Evolutionary conservation across 2,329 filamentous ascomycete genomes (phyloP), one percentile per base, ranked within the genome.

Genomic region (Ascocoryne sarcoides): DNA sequence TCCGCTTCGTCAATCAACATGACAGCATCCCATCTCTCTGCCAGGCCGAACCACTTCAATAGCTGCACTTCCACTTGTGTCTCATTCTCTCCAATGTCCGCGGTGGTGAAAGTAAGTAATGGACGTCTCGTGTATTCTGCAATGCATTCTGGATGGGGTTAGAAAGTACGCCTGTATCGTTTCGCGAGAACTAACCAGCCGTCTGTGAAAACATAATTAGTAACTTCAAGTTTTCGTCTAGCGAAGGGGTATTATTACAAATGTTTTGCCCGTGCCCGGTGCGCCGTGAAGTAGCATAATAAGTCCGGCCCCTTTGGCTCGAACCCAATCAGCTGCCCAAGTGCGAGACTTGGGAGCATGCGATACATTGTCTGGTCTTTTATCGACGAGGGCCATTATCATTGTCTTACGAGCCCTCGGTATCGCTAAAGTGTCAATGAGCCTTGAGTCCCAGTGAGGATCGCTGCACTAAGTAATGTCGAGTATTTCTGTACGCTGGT

Each of bases 1-100:
- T 73, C 71, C 5, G 69, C 69, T 54, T 73, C 70, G 46, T 73
- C 70, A 3, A 74, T 62, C 3, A 75, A 58, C 16, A 74, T 54
- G 5, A 74, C 65, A 8, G 67, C 69, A 17, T 66, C 63, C 70
- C 71, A 75, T 12, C 63, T 62, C 1, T 64, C 62, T 2, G 69
- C 70, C 43, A 71, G 64, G 42, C 64, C 59, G 30, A 76, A 70
- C 20, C 65, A 61, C 19, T 61, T 58, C 39, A 65, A 64, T 40
- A 76, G 56, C 31, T 67, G 65, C n/a, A 61, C 53, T n/a, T 71
- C 69, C 4, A 75, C 59, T 3, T 57, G 50, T 2, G 58, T 58
- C 1, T 69, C 60, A 21, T 63, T 61, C 26, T 63, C 64, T n/a
- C 71, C 70, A 10, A 75, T 60, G 46, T 73, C 69, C 20, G 68